These are phyloP conservation scores for Arthrobotrys megalospora DNA, from an alignment of 2,329 filamentous ascomycete species.

Conservation along the genomic window DNA sequence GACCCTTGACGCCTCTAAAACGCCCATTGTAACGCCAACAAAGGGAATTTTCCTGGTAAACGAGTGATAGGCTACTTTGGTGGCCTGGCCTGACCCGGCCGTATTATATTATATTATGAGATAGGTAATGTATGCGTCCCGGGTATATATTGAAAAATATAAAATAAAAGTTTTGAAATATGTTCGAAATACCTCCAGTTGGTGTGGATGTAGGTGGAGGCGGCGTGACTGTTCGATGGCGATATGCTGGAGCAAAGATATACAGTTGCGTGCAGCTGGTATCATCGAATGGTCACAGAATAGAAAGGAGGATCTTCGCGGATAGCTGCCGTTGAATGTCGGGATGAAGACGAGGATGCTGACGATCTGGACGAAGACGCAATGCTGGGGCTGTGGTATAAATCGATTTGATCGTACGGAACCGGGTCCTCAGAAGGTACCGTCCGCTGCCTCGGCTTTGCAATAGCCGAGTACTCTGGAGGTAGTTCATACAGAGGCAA, in stretches of 20 bases:
- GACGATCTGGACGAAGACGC: conserved; percentile 56
- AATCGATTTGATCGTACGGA: conserved; percentile 50
- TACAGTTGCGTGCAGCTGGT: neutral
- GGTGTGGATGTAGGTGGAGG: neutral
- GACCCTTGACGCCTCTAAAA: conserved; percentile 51
- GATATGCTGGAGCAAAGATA: neutral
- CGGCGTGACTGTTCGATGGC: neutral
- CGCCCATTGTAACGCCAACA: conserved; percentile 44
- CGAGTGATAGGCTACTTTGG: neutral
- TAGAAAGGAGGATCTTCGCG: conserved; percentile 57
- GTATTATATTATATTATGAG: conserved; percentile 46
- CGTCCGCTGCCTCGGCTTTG: conserved; percentile 46
- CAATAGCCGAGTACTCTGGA: conserved; percentile 57
- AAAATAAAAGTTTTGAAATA: neutral
- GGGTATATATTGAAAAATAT: conserved; percentile 36
- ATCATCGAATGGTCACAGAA: conserved; percentile 42
- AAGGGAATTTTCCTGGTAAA: conserved; percentile 16
- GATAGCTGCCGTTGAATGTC: conserved; percentile 21
- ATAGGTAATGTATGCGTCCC: conserved; percentile 22
- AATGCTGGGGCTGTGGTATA: conserved; percentile 38
- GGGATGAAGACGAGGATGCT: conserved; percentile 35
- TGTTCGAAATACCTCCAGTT: neutral
- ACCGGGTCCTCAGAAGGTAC: conserved; percentile 45
- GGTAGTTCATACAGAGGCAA: conserved; percentile 55
- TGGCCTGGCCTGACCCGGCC: conserved; percentile 13